Evolutionary conservation across 1,284 basidiomycete genomes (phyloP).

Genomic region (Coniferiporia sulphurascens): DNA sequence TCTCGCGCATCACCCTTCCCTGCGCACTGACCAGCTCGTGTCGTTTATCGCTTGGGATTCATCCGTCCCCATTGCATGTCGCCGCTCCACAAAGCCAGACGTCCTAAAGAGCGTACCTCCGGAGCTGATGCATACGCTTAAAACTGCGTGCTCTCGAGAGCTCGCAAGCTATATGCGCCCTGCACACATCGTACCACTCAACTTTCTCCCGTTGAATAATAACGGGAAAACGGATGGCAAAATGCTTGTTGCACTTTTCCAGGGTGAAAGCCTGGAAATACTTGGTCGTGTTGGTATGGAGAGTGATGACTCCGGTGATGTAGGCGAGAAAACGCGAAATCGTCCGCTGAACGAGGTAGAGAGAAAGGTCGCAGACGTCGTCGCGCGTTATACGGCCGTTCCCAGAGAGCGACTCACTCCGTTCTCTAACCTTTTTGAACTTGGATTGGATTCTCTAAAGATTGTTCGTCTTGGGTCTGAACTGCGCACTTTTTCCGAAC

Average conservation of each 20-base stretch:
- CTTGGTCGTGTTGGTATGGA: constrained; percentile 14
- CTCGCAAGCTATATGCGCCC: constrained; percentile 50
- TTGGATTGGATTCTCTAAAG: constrained; percentile 42
- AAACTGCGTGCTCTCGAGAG: constrained; percentile 34
- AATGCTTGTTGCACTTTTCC: constrained; percentile 35
- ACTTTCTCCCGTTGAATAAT: constrained; percentile 42
- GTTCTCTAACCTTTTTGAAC: constrained; percentile 37
- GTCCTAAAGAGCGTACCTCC: constrained; percentile 27
- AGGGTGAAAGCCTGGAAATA: constrained; percentile 28
- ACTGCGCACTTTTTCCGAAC: constrained; percentile 30
- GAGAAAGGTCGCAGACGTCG: constrained; percentile 19
- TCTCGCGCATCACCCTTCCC: constrained; percentile 42
- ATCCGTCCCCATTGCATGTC: constrained; percentile 31
- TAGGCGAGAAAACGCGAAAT: background rate
- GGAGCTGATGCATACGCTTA: constrained; percentile 33
- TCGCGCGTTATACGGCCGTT: constrained; percentile 20
- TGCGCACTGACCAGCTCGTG: constrained; percentile 43
- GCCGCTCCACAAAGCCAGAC: constrained; percentile 34
- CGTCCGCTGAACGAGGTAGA: constrained; percentile 21
- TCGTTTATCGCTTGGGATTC: constrained; percentile 42
- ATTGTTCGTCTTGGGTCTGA: constrained; percentile 35
- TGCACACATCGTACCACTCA: constrained; percentile 43
- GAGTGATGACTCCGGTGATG: constrained; percentile 7
- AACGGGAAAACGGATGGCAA: constrained; percentile 49
- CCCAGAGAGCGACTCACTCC: constrained; percentile 6